Evolutionary conservation across 108 stramenopile species (phyloP), one percentile per base, ranked within the genome.

Genomic region (Cyclotella atomus): DNA sequence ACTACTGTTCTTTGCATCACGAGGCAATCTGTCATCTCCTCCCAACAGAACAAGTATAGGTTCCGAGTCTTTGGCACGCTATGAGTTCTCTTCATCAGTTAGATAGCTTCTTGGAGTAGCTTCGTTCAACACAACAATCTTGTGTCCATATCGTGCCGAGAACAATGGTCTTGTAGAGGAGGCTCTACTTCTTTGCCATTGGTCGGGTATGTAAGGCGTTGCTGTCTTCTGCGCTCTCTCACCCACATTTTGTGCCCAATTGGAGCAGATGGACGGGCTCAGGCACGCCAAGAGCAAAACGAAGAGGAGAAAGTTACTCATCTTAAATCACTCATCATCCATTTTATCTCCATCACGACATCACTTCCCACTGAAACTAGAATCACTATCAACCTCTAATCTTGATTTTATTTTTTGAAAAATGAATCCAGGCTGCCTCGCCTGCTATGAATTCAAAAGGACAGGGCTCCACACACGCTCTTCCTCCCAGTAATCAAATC

Each of bases 241-340:
- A 0, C 85, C 85, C 10, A 82, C 85, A 34, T 76, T 52, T 57
- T 85, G 85, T 24, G 77, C 85, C 85, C 85, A 85, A 44, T 85
- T 85, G 21, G 73, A 46, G 17, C 50, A 41, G 12, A 41, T 12
- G 12, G n/a, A n/a, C n/a, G n/a, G n/a, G n/a, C n/a, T n/a, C 38
- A 41, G 38, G 38, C 9, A 41, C 9, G 12, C 9, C 38, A 41
- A 41, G 38, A 6, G 9, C 9, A 41, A 3, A 49, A 49, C 47
- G 19, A 15, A 49, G 19, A 3, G 19, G 4, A 49, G 4, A n/a
- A 17, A n/a, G 38, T 41, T 9, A 12, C 12, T 41, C 9, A 15
- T 49, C 47, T 15, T 49, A 49, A n/a, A n/a, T n/a, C n/a, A n/a
- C n/a, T n/a, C n/a, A n/a, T n/a, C n/a, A n/a, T n/a, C n/a, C n/a